Base-by-base conservation (phyloP, 106 monocot genomes). In the Posidonia australis region DNA sequence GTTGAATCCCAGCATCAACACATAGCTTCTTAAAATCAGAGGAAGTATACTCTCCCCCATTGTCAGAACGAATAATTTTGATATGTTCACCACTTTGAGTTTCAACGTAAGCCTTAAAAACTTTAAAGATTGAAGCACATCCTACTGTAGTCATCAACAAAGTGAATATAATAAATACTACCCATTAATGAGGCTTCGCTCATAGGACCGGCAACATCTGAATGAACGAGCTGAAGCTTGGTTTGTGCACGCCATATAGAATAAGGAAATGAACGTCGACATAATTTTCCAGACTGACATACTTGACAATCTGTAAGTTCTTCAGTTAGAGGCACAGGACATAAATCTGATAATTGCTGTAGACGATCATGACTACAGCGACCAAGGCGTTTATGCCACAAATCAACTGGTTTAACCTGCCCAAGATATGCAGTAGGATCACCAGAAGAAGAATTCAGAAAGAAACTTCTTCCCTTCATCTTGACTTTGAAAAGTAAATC, bases 31-130 rank as follows among this genome's bases (percentile, higher is more conserved):
- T 26, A 17, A 58, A 58, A 26, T 26, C 58, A 27, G 17, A 12
- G 11, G 36, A 68, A 9, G 5, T 6, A n/a, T 44, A 68, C 31
- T 68, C 55, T 5, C 68, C 44, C 9, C 68, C 68, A 21, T 32
- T 41, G 14, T 68, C 68, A 5, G 68, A 23, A 13, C 68, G 7
- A 0, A 68, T 11, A 23, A 9, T 17, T 18, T 58, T 23, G 3
- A 68, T 26, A 1, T 11, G 30, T 9, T 7, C 0, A 4, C 31
- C 57, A 41, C 24, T 45, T 12, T 29, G 17, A 1, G 11, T 48
- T 27, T 61, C 30, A 28, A 31, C 5, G 12, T 9, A 21, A 28
- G 14, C 18, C 28, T 58, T 31, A 30, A 58, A 58, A 14, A 30
- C 0, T 30, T 58, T 9, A 58, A 16, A 18, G 27, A 58, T 11